phyloP scores from a whole-genome alignment of 768 basidiomycete species.

The Calocybe indica region DNA sequence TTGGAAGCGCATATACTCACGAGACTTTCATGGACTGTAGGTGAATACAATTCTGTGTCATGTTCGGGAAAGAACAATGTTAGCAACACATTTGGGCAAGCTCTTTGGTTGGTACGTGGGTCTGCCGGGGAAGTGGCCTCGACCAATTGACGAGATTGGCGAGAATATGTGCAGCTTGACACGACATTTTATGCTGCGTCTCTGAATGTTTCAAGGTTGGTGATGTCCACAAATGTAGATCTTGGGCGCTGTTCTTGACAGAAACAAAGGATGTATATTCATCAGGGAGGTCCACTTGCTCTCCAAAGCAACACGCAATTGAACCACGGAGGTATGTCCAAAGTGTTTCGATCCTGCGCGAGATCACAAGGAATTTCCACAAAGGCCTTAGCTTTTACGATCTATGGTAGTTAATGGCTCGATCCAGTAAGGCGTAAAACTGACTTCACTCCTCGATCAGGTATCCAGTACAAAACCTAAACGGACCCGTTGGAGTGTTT shows the following conservation, averaged over 20 bases:
- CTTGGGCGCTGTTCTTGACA: neutral
- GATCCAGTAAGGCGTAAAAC: too few species aligned
- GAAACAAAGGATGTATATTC: slow-evolving; percentile 37
- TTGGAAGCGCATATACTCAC: too few species aligned
- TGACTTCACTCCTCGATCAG: slow-evolving; percentile 14
- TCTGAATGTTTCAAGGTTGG: slow-evolving; percentile 41
- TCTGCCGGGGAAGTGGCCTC: neutral
- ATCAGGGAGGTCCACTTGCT: slow-evolving; percentile 48
- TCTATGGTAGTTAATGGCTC: slow-evolving; percentile 28
- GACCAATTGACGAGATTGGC: too few species aligned
- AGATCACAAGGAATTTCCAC: too few species aligned
- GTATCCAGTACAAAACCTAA: slow-evolving; percentile 42
- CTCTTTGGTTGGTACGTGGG: slow-evolving; percentile 38
- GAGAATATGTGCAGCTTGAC: slow-evolving; percentile 24
- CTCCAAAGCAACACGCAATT: slow-evolving; percentile 44
- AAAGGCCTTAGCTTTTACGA: slow-evolving; percentile 39
- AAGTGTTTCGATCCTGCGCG: neutral
- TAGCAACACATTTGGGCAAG: slow-evolving; percentile 50
- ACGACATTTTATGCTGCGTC: slow-evolving; percentile 43
- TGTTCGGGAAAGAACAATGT: slow-evolving; percentile 44
- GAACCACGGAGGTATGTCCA: slow-evolving; percentile 37
- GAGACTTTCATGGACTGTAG: slow-evolving; percentile 14
- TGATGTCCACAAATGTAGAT: neutral
- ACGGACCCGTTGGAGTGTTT: slow-evolving; percentile 45
- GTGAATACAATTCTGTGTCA: slow-evolving; percentile 52